Base-by-base conservation (phyloP, 768 basidiomycete species). In the Amanita thiersii region DNA sequence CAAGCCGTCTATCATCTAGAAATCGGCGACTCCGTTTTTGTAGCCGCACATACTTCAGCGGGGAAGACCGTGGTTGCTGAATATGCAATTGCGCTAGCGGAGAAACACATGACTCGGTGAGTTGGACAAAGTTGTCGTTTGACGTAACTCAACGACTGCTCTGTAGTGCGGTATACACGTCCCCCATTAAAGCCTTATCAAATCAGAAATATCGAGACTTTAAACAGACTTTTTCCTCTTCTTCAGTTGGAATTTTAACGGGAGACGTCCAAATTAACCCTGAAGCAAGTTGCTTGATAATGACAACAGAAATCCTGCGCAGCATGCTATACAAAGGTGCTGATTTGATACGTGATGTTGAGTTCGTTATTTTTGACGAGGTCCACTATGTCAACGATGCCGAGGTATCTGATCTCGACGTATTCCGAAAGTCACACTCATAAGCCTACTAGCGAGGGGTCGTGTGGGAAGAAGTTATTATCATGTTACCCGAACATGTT, bases 391-490 rank as follows among this genome's bases (percentile, higher is more conserved):
- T 99, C 40, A 99, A 98, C 55, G 96, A 99, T 58, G 86, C 90
- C 11, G 96, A 99, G 82, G 94, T 94, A 44, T 38, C 51, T 25
- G 43, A 41, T 17, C 21, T 21, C 35, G 36, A 26, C 41, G 24
- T 25, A 3, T 21, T 21, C 11, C 19, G 17, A 26, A 26, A 32
- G 15, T 39, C 15, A 44, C 28, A 31, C 51, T 47, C 35, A 49
- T 36, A 15, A 11, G 38, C 11, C 28, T 32, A 30, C 56, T n/a
- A 97, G 94, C 75, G 96, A 56, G 96, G 96, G 29, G 96, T 99
- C 12, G 96, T 99, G 9, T 99, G 96, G 96, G 94, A 99, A 63
- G 94, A 99, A 64, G 94, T 99, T 19, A 99, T 99, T 50, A 99
- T 99, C 59, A 97, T 99, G 92, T 70, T 99, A 9, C 96, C 96